Evolutionary conservation across 2,329 filamentous ascomycete species (phyloP), one percentile per base, ranked within the genome.

Genomic region (Kalaharituber pfeilii): DNA sequence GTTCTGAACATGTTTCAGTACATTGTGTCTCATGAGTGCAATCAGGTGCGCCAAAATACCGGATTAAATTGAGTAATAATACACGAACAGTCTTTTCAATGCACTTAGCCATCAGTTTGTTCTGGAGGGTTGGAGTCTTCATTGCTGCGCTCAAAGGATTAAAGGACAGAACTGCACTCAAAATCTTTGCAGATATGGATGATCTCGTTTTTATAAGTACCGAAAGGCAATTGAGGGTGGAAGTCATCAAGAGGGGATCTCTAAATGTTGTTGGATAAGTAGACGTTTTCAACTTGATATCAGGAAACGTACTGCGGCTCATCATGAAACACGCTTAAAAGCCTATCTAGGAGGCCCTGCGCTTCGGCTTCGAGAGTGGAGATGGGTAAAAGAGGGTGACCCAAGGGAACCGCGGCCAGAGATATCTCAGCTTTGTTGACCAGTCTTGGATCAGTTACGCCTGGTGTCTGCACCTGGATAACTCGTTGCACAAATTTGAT

Each of bases 401-500:
- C 85, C 61, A 80, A 76, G 22, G 89, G 85, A 5, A 96, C 81
- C 68, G 94, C 81, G 58, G 84, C 79, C 52, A 96, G 73, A 24
- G 88, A 95, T 42, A 93, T 83, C 66, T 96, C 89, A 59, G 81
- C 81, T 64, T 82, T 77, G 54, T 86, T 82, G 56, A 79, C 77
- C 53, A 81, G 77, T 79, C 86, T 80, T 62, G 84, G 83, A 66
- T 96, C 89, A 54, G 79, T 84, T 56, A 82, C 71, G 49, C 86
- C 86, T n/a, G 82, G 80, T 9, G 86, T 95, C 69, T 98, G 89
- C 18, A 87, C 85, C 61, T 95, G 77, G 45, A 98, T 84, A 45
- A 96, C 86, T 59, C 86, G 81, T 71, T 98, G 89, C 33, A 86
- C 82, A 68, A 98, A 98, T 69, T 98, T 98, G 75, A 96, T 82